Conservation (phyloP, 306 rosid genomes). For the Hippophae gyantsensis region DNA sequence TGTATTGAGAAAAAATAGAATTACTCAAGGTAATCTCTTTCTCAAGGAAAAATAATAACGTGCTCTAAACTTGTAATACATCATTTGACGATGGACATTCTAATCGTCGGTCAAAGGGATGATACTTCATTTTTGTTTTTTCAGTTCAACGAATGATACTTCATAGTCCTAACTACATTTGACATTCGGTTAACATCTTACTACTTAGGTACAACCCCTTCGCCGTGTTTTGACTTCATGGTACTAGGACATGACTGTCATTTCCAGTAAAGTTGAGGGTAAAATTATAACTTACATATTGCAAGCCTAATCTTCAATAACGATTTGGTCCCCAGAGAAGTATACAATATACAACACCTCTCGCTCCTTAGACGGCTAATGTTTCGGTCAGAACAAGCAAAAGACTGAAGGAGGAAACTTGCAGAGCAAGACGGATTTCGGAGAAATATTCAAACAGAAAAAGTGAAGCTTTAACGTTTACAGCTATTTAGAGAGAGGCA, state of each 20-base stretch:
- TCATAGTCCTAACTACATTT: background rate
- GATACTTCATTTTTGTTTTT: too few relatives aligned
- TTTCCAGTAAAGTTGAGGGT: too few relatives aligned
- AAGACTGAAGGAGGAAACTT: conserved; percentile 1
- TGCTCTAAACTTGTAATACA: too few relatives aligned
- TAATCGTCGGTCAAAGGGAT: too few relatives aligned
- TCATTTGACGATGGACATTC: too few relatives aligned
- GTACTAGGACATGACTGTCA: too few relatives aligned
- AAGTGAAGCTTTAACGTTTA: conserved; percentile 2
- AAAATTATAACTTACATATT: too few relatives aligned
- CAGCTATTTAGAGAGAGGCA: background rate
- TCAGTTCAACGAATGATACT: too few relatives aligned
- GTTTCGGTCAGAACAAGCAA: background rate
- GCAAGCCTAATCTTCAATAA: too few relatives aligned
- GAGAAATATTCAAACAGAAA: conserved; percentile 4
- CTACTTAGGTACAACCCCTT: conserved; percentile 6
- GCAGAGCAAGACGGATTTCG: background rate
- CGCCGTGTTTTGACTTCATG: background rate
- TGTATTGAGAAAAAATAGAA: too few relatives aligned
- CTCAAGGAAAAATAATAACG: too few relatives aligned
- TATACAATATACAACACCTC: background rate
- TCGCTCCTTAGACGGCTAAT: background rate
- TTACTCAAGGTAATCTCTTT: too few relatives aligned
- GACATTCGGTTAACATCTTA: conserved; percentile 8
- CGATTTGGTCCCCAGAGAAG: background rate